Evolutionary conservation across 163 green algal species (phyloP), one percentile per base, ranked within the genome.

Genomic region (Chlamydomonas reinhardtii): DNA sequence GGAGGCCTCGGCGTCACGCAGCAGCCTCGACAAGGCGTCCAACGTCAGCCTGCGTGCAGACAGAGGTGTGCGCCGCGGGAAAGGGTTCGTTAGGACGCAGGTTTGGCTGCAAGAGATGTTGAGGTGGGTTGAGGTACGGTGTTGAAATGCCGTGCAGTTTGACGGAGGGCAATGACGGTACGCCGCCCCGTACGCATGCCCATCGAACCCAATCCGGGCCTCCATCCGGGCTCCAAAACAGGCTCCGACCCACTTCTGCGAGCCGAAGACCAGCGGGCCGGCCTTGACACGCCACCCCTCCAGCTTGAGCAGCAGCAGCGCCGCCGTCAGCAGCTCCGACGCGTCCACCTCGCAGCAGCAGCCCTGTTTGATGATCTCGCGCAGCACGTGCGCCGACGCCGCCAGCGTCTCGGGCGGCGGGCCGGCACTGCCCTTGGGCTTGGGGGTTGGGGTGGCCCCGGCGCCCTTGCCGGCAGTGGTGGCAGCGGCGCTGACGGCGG

Each of bases 311-410:
- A 31, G 9, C 25, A 12, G 2, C 84, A 91, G 39, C 61, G 73
- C 88, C 56, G 32, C 76, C 25, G 54, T 68, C 64, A 56, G 78
- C 27, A 91, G 68, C 65, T 74, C 72, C 34, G 65, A 73, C 11
- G 62, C 39, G 25, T 84, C 80, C 59, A 88, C 39, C 74, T 84
- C 82, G 9, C 81, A 35, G 24, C 87, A 69, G 29, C 82, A 80
- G 0, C 54, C 76, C 77, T 91, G 87, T 73, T 87, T 87, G 16
- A 89, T 43, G 24, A 89, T 48, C 22, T 83, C 82, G 32, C 87
- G 71, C 70, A 91, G 52, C 31, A 32, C 76, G 31, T 62, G n/a
- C 3, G 64, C 31, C 15, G 85, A 87, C 32, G 5, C 54, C 24
- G 27, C 59, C 34, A 79, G 56, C 31, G 66, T 17, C 48, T 56